Percentiles rank a stretch among this genome's conserved stretches.
Conservation (phyloP, 495 filamentous ascomycete genomes). For the Astrothelium macrocarpum region DNA sequence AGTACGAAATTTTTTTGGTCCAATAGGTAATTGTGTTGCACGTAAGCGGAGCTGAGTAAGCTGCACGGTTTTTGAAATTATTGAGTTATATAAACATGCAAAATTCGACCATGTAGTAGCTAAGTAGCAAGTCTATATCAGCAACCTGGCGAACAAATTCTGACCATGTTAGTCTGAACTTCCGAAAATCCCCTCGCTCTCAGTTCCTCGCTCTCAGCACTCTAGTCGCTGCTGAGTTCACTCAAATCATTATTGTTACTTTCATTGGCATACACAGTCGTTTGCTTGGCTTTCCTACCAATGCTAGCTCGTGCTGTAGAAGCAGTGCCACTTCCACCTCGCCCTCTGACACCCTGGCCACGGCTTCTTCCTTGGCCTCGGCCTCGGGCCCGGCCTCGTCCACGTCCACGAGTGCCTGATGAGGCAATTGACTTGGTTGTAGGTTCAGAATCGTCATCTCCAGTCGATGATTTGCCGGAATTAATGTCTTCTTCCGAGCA, state of each 20-base stretch:
- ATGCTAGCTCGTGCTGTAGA: neutral
- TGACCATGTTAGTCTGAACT: too few relatives aligned
- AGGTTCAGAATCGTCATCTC: neutral
- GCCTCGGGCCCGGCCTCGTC: neutral
- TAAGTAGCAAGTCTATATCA: too few relatives aligned
- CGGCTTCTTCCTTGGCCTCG: neutral
- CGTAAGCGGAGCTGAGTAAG: too few relatives aligned
- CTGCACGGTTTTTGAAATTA: too few relatives aligned
- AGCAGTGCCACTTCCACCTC: neutral
- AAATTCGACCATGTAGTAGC: too few relatives aligned
- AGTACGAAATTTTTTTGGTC: too few relatives aligned
- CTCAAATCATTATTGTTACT: neutral
- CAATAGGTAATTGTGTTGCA: too few relatives aligned
- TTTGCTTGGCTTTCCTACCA: neutral
- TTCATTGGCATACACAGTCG: neutral
- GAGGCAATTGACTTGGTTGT: neutral
- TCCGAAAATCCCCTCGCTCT: too few relatives aligned
- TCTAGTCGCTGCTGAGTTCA: neutral
- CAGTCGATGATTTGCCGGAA: neutral
- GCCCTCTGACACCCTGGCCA: neutral
- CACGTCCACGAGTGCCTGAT: neutral
- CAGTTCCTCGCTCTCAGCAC: neutral
- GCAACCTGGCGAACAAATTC: too few relatives aligned
- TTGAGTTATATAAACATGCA: too few relatives aligned
- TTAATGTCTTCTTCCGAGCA: neutral